Evolutionary conservation across 2,329 filamentous ascomycete species (phyloP).

Genomic region (Aspergillus fructus): DNA sequence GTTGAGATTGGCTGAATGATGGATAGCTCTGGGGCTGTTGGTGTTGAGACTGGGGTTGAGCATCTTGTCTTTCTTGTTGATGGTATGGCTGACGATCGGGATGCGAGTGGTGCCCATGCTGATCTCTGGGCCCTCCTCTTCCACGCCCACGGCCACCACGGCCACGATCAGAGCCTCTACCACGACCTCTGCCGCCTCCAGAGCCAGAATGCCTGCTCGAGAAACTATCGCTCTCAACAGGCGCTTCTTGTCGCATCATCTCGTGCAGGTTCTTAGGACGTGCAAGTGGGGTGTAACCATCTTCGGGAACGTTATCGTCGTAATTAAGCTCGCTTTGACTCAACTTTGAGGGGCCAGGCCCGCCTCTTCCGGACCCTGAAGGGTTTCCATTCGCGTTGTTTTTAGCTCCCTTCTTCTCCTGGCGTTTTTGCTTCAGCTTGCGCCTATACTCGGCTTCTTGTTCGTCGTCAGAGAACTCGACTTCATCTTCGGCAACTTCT

Average conservation of each 20-base stretch:
- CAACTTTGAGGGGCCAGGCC: constrained; percentile 40
- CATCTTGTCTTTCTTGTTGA: constrained; percentile 18
- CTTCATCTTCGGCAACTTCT: constrained; percentile 79
- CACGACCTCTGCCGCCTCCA: constrained; percentile 50
- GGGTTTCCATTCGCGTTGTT: constrained; percentile 43
- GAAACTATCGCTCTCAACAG: constrained; percentile 32
- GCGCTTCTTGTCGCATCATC: constrained; percentile 46
- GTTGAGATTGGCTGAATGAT: constrained; percentile 27
- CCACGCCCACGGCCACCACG: constrained; percentile 39
- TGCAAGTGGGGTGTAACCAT: constrained; percentile 66
- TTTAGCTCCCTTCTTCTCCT: constrained; percentile 52
- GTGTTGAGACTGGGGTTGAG: constrained; percentile 24
- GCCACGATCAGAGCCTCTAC: constrained; percentile 41
- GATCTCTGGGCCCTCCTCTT: constrained; percentile 28
- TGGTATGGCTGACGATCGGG: constrained; percentile 30
- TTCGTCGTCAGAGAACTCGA: constrained; percentile 96
- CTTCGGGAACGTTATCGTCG: constrained; percentile 59
- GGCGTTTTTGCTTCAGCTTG: constrained; percentile 65
- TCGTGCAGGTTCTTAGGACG: constrained; percentile 64
- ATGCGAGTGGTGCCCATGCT: constrained; percentile 24
- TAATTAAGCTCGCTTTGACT: constrained; percentile 58
- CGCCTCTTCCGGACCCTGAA: constrained; percentile 35
- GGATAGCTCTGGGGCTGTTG: constrained; percentile 25
- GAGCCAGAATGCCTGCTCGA: constrained; percentile 37
- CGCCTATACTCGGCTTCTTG: constrained; percentile 81